These are phyloP conservation scores for Candida sp. DNA, from an alignment of 1,139 yeast genomes.

Conservation along the genomic window DNA sequence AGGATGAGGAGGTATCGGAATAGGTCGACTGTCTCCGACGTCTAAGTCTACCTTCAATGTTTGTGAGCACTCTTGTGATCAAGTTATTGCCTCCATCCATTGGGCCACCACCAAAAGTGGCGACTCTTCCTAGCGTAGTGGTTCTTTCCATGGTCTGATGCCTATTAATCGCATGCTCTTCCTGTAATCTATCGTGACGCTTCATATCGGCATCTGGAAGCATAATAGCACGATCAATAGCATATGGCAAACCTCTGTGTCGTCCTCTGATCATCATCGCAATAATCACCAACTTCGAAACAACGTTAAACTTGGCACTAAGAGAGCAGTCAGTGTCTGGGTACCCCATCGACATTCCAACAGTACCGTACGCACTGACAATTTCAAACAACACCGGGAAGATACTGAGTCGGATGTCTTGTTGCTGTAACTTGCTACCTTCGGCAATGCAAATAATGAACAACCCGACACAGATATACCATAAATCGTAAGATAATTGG, in stretches of 20 bases:
- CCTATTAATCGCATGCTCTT: slow-evolving; percentile 52
- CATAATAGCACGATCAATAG: slow-evolving; percentile 93
- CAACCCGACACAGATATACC: slow-evolving; percentile 90
- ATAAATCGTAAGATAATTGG: slow-evolving; percentile 91
- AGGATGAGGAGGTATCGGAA: not conserved
- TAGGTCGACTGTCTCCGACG: slow-evolving; percentile 2
- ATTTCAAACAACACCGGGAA: slow-evolving; percentile 85
- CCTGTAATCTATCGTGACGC: slow-evolving; percentile 70
- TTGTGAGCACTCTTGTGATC: slow-evolving; percentile 16
- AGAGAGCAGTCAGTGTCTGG: slow-evolving; percentile 71
- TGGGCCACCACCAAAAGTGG: slow-evolving; percentile 15
- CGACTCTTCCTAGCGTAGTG: slow-evolving; percentile 19
- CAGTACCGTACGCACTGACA: slow-evolving; percentile 96
- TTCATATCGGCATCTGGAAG: slow-evolving; percentile 75
- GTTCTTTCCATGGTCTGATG: slow-evolving; percentile 33
- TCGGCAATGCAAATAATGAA: slow-evolving; percentile 90
- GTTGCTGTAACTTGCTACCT: slow-evolving; percentile 58
- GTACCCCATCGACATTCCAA: slow-evolving; percentile 88
- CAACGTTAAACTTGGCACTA: slow-evolving; percentile 67
- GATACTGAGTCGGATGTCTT: slow-evolving; percentile 58
- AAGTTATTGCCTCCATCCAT: slow-evolving; percentile 17
- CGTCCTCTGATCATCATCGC: slow-evolving; percentile 95
- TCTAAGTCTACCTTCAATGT: slow-evolving; percentile 13
- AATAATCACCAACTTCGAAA: slow-evolving; percentile 84
- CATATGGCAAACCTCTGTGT: slow-evolving; percentile 95